Base-by-base conservation (phyloP, 2,329 filamentous ascomycete genomes). In the Aspergillus intermedius region DNA sequence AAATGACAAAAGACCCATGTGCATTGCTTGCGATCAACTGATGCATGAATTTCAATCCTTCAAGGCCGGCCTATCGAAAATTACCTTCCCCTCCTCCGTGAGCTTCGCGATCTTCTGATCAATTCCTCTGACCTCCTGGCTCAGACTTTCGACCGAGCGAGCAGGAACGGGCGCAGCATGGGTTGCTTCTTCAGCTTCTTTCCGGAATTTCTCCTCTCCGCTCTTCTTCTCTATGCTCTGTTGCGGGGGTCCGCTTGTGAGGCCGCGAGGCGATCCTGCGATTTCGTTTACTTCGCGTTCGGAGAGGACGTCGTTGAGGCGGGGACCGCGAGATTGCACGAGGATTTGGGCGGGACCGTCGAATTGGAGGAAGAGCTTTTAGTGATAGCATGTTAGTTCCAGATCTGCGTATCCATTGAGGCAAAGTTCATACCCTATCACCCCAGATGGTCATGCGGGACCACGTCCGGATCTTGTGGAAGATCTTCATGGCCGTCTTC, bases 401-500 rank as follows among this genome's bases (percentile, higher is more conserved):
- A n/a, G 19, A 19, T 40, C 34, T 17, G 39, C 25, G 5, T 30
- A 30, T 10, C 9, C 3, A 30, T 12, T 37, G 30, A 19, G 13
- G 9, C 6, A n/a, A 49, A 35, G 49, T 39, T 59, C 74, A 59
- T 72, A 83, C 81, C 53, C 91, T 75, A 65, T 98, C 93, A 19
- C 93, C 93, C 88, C 90, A 97, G 49, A 98, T 87, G 1, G 88
- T 88, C 61, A 87, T 81, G 51, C 91, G 80, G 39, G 85, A 77
- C 72, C 85, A 84, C 0, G 90, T 95, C 51, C 89, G 82, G 17
- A 94, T 56, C 34, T 74, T 80, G 68, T 87, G 88, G 6, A 86
- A 68, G 25, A 82, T 62, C n/a, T 77, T 77, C 39, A 83, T 78
- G 1, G 89, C 55, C 7, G 79, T 74, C 62, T 84, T 87, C 82